Base-by-base conservation (phyloP, 2,329 filamentous ascomycete genomes). In the Colletotrichum cereale region DNA sequence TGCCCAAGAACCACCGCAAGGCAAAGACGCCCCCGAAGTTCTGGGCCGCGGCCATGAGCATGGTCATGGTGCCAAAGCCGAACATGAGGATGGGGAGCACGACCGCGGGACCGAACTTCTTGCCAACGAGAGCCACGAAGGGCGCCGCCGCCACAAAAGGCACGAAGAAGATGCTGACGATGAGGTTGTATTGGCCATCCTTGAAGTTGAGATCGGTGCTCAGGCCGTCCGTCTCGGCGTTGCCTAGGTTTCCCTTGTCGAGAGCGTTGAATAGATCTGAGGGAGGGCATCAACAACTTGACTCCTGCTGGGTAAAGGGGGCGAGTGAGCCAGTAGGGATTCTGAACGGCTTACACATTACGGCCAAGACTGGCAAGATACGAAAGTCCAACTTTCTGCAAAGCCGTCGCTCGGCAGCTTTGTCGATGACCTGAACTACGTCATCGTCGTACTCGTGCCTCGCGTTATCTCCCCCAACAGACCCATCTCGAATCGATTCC, bases 1-100 rank as follows among this genome's bases (percentile, higher is more conserved):
- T 71, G 40, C 75, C 75, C 21, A 76, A 55, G 14, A 75, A 70
- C 68, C 74, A 74, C 0, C 75, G 71, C 26, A 75, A 11, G 0
- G 69, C 75, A 21, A 75, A 74, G 2, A 75, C 66, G 11, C 75
- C 75, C 0, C 64, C 40, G 26, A 74, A 76, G 65, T 6, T 86
- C 48, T 70, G 68, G 42, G 65, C 68, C 3, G 68, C 68, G 5
- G 68, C 68, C 68, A 71, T 71, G 26, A 71, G 68, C 68, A 71
- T 67, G 18, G 68, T 71, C 68, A 91, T 88, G 29, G 83, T 84
- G n/a, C 92, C 92, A 76, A 93, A 95, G 55, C 80, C 84, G 76
- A 92, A 86, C 92, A 95, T 94, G 84, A 93, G 87, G 58, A 90
- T 79, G 0, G 91, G 91, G n/a, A 95, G 82, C 5, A 93, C 90